Percentiles rank a stretch among this genome's conserved stretches.
These are phyloP conservation scores for Saccharomycopsis schoenii DNA, from an alignment of 805 yeast genomes.

Conservation along the genomic window DNA sequence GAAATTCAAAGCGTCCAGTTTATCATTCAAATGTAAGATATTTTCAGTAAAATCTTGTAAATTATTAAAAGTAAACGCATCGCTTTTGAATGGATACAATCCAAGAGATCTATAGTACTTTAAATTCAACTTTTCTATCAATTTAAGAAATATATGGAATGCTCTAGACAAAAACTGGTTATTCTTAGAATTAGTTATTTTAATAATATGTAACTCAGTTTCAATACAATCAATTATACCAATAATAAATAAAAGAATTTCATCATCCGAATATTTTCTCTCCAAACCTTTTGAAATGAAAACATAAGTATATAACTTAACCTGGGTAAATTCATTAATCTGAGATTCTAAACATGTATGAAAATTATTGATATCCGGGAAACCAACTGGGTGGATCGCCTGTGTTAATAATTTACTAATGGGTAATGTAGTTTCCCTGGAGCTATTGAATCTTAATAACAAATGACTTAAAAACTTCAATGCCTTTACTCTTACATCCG, in stretches of 20 bases:
- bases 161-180: slow-evolving; percentile 38
- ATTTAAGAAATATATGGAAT: slow-evolving; percentile 49
- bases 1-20: slow-evolving; percentile 32
- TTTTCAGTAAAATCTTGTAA: slow-evolving; percentile 7
- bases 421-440: slow-evolving; percentile 51
- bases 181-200: slow-evolving; percentile 13
- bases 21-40: slow-evolving; percentile 3
- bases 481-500: slow-evolving; percentile 56
- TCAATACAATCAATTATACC: slow-evolving; percentile 35
- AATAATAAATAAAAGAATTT: slow-evolving; percentile 32
- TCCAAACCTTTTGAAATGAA: slow-evolving; percentile 63
- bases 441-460: slow-evolving; percentile 54
- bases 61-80: slow-evolving; percentile 5
- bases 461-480: slow-evolving; percentile 57
- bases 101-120: not conserved
- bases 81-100: not conserved
- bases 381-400: slow-evolving; percentile 43
- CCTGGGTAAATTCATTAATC: slow-evolving; percentile 37
- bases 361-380: not conserved
- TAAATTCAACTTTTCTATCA: slow-evolving; percentile 28
- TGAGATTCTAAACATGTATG: slow-evolving; percentile 19
- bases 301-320: slow-evolving; percentile 51
- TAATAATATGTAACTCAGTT: not conserved
- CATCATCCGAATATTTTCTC: slow-evolving; percentile 33
- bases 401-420: slow-evolving; percentile 52